Base-by-base conservation (phyloP, 2,329 filamentous ascomycete genomes). In the Talaromyces sp. region DNA sequence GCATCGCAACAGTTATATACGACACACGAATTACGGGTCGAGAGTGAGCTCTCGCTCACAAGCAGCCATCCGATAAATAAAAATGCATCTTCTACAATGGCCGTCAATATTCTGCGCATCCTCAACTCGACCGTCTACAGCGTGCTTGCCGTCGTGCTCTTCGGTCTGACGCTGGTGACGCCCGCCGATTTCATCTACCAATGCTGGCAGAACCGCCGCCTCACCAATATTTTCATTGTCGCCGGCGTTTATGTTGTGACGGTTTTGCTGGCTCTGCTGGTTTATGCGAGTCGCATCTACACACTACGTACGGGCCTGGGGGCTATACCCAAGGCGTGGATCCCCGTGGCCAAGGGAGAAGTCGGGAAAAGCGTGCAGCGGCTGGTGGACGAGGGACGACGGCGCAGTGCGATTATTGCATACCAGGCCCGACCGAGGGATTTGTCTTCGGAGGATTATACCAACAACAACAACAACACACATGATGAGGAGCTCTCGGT, bases 341-440 rank as follows among this genome's bases (percentile, higher is more conserved):
- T 96, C 16, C 93, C 93, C 0, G 83, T 96, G 65, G 91, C 95
- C 68, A 90, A 91, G 72, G 90, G 89, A 66, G 92, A 97, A 72
- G 85, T 97, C 52, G 85, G 85, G 52, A 88, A 87, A 66, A 83
- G 83, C 60, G 91, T 97, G 44, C 83, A 90, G 69, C 85, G 86
- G 66, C 86, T 96, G 79, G 89, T 99, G 62, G 83, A 83, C 16
- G 85, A 87, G 56, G 85, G 89, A 30, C 82, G 96, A 59, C 84
- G 86, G 64, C 83, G 90, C 68, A 96, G 92, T 72, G 91, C 92
- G 0, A 82, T 89, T 40, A 87, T 98, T 62, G 89, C 93, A 4
- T 95, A 89, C 79, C 88, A 92, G 68, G 87, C 89, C 34, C 81
- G 86, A 55, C 92, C 92, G 14, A 81, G 90, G 47, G 82, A 91